phyloP scores from a whole-genome alignment of 2,329 filamentous ascomycete species.

The Orbilia javanica region DNA sequence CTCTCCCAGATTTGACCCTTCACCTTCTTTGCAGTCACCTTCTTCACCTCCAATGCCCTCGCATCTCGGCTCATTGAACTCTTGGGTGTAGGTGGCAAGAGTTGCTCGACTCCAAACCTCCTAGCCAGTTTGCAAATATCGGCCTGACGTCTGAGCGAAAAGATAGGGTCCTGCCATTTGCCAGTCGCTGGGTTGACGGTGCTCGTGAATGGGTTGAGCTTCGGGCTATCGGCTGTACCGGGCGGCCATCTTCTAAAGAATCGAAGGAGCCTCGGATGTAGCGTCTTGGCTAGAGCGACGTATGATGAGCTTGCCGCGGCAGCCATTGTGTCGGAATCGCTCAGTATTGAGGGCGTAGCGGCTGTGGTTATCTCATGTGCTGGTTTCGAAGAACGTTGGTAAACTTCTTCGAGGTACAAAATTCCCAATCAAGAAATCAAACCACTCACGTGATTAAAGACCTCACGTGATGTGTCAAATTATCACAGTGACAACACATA shows the following conservation, averaged over 20 bases:
- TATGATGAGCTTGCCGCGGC: constrained; percentile 60
- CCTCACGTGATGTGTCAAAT: background rate
- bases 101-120: constrained; percentile 81
- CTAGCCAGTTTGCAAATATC: constrained; percentile 88
- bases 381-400: background rate
- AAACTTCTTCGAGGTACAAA: constrained; percentile 3
- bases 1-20: constrained; percentile 97
- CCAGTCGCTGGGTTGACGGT: constrained; percentile 83
- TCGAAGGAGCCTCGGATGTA: constrained; percentile 81
- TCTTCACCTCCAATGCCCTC: constrained; percentile 80
- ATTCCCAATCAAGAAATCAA: constrained; percentile 9
- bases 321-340: constrained; percentile 53
- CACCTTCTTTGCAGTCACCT: constrained; percentile 80
- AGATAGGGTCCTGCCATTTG: constrained; percentile 84
- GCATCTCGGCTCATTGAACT: constrained; percentile 78
- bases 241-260: constrained; percentile 95
- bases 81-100: constrained; percentile 83
- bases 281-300: constrained; percentile 74
- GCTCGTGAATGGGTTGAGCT: constrained; percentile 83
- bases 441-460: constrained; percentile 20
- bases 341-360: constrained; percentile 9
- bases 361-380: constrained; percentile 8
- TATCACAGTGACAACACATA: background rate
- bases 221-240: constrained; percentile 68
- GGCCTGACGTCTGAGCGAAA: constrained; percentile 87